Base-by-base conservation (phyloP, 169 alveolate species). In the Cryptosporidium parvum region DNA sequence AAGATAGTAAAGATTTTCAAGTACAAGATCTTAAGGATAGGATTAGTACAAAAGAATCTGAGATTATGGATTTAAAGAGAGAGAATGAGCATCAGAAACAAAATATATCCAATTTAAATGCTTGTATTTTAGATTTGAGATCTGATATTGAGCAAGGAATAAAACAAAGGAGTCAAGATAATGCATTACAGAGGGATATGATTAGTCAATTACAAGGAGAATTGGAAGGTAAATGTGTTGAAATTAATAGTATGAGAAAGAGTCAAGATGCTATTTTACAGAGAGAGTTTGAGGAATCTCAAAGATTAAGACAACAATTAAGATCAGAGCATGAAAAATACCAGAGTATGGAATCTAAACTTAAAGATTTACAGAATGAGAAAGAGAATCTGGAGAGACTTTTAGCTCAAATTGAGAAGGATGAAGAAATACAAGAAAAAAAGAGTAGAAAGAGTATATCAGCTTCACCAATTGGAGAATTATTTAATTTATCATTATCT, bases 231-330 rank as follows among this genome's bases (percentile, higher is more conserved):
- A 80, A 62, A 42, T 80, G 75, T 65, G 75, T 62, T 18, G 89
- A 80, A 21, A 80, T 80, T 18, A 80, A 80, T 18, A 80, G 69
- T 26, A 59, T 80, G 67, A 80, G 89, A 29, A 80, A 80, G 68
- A 44, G 69, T 9, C 89, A 80, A 26, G 89, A 80, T 48, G 37
- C 56, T 10, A 80, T 80, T 61, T 67, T 80, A n/a, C 89, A 80
- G 56, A 80, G 89, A 33, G 89, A 80, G 26, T 80, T 80, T 80
- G 89, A 80, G 6, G 89, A 80, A 44, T 80, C 89, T 51, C 75
- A 62, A 14, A 59, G 75, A 26, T 44, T 80, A 6, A 80, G 89
- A 62, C 89, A 80, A 3, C 73, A 80, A 16, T 39, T 80, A 44
- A 80, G 75, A 59, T 37, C 65, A 9, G 80, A 80, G 8, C 33